Evolutionary conservation across 176 grass and related monocot species (phyloP).

Genomic region (Areca catechu): DNA sequence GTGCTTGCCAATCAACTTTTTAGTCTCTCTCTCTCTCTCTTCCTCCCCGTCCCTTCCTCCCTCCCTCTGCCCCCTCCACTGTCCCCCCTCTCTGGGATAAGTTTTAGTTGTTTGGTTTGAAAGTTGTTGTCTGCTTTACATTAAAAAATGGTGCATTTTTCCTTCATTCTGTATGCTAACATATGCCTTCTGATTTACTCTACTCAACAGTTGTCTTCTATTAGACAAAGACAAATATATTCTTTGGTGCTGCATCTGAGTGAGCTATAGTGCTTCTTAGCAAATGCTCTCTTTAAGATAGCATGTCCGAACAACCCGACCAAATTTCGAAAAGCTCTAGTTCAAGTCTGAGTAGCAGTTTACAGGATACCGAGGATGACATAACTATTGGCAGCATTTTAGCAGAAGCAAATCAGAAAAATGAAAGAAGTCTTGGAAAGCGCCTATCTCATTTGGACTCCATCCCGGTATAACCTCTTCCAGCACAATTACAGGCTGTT

Average conservation of each 20-base stretch:
- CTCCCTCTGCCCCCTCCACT: too few relatives aligned
- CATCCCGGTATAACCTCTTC: constrained; percentile 57
- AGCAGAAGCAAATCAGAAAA: constrained; percentile 60
- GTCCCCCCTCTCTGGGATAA: too few relatives aligned
- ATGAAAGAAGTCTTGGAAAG: constrained; percentile 58
- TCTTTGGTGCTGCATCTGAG: neutral
- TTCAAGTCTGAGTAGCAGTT: constrained; percentile 78
- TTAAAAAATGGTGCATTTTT: too few relatives aligned
- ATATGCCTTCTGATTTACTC: too few relatives aligned
- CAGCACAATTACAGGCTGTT: neutral
- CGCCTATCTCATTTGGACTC: constrained; percentile 92
- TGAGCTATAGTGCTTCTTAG: constrained; percentile 7
- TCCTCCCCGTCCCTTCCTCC: too few relatives aligned
- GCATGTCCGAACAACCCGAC: constrained; percentile 67
- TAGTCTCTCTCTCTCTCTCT: too few relatives aligned
- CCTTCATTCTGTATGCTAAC: too few relatives aligned
- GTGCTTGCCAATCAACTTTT: too few relatives aligned
- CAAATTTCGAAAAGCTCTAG: constrained; percentile 75
- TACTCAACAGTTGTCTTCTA: too few relatives aligned
- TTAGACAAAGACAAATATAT: too few relatives aligned
- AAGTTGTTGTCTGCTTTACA: too few relatives aligned
- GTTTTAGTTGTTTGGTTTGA: too few relatives aligned
- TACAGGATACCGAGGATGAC: constrained; percentile 68
- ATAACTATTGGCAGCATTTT: constrained; percentile 65
- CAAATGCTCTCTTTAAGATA: constrained; percentile 40